Evolutionary conservation across 768 basidiomycete genomes (phyloP), one percentile per base, ranked within the genome.

Genomic region (Hydnomerulius pinastri): DNA sequence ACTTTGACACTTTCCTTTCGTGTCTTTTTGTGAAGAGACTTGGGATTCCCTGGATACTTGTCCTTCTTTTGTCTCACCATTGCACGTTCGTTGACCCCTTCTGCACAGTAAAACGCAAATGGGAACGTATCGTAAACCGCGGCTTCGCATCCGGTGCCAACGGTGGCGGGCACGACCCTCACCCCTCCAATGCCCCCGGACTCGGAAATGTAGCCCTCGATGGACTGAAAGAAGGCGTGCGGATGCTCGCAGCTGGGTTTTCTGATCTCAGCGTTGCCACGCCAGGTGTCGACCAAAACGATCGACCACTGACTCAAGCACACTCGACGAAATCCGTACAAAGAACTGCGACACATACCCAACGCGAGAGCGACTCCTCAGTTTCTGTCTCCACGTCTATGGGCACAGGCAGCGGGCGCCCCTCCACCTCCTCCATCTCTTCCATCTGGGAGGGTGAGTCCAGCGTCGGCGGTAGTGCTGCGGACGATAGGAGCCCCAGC

Each of bases 51-150:
- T n/a, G n/a, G n/a, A n/a, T n/a, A n/a, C n/a, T n/a, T n/a, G n/a
- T n/a, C n/a, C n/a, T n/a, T n/a, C n/a, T n/a, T n/a, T n/a, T n/a
- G n/a, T n/a, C n/a, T n/a, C n/a, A n/a, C n/a, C n/a, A n/a, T n/a
- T n/a, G n/a, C n/a, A n/a, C n/a, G n/a, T n/a, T 35, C 20, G 43
- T 23, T 15, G 15, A 30, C 44, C 24, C 12, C 20, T 43, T 33
- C 25, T 24, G 8, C 35, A 3, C 56, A 85, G 83, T 92, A 43
- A 93, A 92, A 73, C 81, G 79, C 50, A 89, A 85, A 68, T 93
- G 91, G 91, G 89, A 86, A 65, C 79, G 82, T 27, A 89, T 92
- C 50, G 81, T 92, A 37, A 79, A 78, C 58, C 78, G 81, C 15
- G 83, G 85, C 21, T 78, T 85, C 56, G 77, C 77, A 15, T 59